Conservation (phyloP, 148 eudicot genomes). For the Pharnaceum exiguum region DNA sequence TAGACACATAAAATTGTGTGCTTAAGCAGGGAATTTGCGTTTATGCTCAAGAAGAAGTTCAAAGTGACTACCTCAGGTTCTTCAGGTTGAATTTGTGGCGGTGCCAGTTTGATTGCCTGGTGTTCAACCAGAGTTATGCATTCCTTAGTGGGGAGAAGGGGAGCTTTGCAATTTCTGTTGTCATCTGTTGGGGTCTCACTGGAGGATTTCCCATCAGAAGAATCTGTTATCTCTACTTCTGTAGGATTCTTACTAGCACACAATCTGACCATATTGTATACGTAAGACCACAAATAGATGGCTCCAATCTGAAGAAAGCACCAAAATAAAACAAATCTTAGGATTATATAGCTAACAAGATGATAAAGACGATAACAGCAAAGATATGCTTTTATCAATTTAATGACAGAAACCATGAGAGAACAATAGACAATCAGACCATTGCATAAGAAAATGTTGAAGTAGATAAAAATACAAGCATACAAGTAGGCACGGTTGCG, state of each 20-base stretch:
- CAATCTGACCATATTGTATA: conserved; percentile 66
- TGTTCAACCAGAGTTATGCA: conserved; percentile 6
- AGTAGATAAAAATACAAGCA: too few species aligned
- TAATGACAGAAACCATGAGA: too few species aligned
- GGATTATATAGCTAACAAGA: too few species aligned
- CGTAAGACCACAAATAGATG: conserved; percentile 70
- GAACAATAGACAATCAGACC: too few species aligned
- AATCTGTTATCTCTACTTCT: conserved; percentile 27
- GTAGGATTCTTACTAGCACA: conserved; percentile 25
- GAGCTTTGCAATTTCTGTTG: conserved; percentile 1
- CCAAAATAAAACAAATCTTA: too few species aligned
- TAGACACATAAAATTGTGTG: background rate
- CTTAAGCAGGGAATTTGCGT: too few species aligned
- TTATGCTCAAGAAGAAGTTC: background rate
- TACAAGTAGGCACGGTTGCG: background rate
- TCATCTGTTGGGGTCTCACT: background rate
- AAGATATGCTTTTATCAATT: too few species aligned
- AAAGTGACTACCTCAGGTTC: conserved; percentile 2
- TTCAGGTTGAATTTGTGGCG: background rate
- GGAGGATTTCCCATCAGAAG: conserved; percentile 7
- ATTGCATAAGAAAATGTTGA: background rate
- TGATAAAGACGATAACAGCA: too few species aligned
- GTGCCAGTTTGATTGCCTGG: background rate
- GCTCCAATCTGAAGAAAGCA: conserved; percentile 67
- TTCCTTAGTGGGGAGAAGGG: conserved; percentile 14